A percentile compares a stretch with the other conserved stretches of the same genome.
Evolutionary conservation across 345 rosid genomes (phyloP).

Genomic region (Boechera stricta): DNA sequence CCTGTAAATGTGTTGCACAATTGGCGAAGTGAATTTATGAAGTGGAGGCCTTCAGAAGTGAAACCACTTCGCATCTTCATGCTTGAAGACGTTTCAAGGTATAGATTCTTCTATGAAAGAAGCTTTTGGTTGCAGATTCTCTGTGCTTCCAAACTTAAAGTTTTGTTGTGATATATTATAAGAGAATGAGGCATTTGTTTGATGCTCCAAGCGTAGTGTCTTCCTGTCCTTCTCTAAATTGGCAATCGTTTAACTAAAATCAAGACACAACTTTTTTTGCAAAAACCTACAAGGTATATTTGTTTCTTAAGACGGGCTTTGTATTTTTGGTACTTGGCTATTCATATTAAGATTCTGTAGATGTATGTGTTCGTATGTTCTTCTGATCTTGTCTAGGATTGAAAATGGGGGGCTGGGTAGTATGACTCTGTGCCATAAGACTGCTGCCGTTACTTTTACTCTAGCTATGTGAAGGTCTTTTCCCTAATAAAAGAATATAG

Average conservation of each 20-base stretch:
- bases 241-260: constrained; percentile 14
- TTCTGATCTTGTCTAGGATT: constrained; percentile 16
- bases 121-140: too few relatives aligned
- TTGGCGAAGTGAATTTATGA: constrained; percentile 92
- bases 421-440: neutral
- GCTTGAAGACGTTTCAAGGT: constrained; percentile 98
- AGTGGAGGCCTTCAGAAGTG: constrained; percentile 94
- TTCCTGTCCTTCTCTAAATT: constrained; percentile 12
- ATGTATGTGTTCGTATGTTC: constrained; percentile 7
- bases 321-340: neutral
- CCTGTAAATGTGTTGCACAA: constrained; percentile 99
- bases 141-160: neutral
- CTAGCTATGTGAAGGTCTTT: neutral
- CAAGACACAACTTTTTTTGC: neutral
- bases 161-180: neutral
- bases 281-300: constrained; percentile 7
- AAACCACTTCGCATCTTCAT: constrained; percentile 89
- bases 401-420: neutral
- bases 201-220: neutral
- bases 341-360: constrained; percentile 1
- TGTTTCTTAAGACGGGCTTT: neutral
- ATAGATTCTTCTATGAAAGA: constrained; percentile 22
- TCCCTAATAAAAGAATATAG: neutral
- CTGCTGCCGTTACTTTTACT: neutral
- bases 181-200: constrained; percentile 11